Base-by-base conservation (phyloP, 202 grass and related monocot genomes). In the Panicum hallii region DNA sequence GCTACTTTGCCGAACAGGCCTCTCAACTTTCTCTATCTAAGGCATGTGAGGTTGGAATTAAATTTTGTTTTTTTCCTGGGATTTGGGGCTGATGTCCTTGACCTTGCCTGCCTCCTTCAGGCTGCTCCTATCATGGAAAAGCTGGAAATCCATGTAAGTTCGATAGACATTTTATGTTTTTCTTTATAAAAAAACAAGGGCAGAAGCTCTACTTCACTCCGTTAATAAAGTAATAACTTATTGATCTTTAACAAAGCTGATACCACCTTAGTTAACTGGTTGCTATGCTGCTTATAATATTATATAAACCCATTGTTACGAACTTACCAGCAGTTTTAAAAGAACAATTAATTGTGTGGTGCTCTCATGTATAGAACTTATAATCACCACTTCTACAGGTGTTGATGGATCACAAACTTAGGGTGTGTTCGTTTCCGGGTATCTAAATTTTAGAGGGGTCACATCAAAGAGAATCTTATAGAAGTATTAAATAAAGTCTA, bases 121-220 rank as follows among this genome's bases (percentile, higher is more conserved):
- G 57, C 58, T 14, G 32, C 34, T 52, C 70, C 81, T 53, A 7
- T 20, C 6, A 53, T 83, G 56, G 69, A 83, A 65, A 83, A 53
- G 13, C 9, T 75, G 20, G 70, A 74, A 49, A 11, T 65, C 41
- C 81, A 83, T 65, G 70, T 65, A 74, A 83, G 70, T 30, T 74
- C 64, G 32, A 41, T 44, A 68, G 3, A 44, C 22, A 43, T n/a
- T n/a, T 68, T 4, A 43, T 11, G 4, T 68, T 43, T 43, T 43
- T 20, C 11, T 42, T 32, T 32, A 32, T 1, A 32, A 32, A 32
- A 17, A 44, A 68, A 11, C 15, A 5, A 20, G 4, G 60, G 26
- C 32, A 32, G 60, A 14, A 36, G 28, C 2, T 14, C 26, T 5
- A 12, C 58, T 2, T 62, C 22, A 30, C 23, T 30, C 23, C 23